Percentiles rank a stretch among this genome's conserved stretches.
Evolutionary conservation across 148 eudicot species (phyloP).

Genomic region (Agrostemma githago): DNA sequence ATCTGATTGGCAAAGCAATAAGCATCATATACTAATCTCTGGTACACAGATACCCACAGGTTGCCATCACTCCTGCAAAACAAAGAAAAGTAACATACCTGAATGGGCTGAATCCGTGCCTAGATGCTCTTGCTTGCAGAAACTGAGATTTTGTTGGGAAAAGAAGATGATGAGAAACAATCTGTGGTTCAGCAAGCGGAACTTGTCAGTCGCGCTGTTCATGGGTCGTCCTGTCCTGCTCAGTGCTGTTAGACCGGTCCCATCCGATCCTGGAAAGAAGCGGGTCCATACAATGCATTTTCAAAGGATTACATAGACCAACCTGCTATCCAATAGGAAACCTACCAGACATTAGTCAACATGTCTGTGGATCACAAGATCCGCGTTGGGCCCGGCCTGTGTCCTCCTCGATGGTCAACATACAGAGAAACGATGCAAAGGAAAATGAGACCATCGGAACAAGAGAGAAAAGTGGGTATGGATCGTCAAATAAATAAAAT

Average conservation of each 20-base stretch:
- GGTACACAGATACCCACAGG: background rate
- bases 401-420: background rate
- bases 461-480: background rate
- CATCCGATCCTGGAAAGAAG: background rate
- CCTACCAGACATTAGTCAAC: background rate
- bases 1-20: conserved; percentile 7
- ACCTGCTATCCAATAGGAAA: background rate
- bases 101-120: background rate
- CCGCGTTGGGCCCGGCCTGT: background rate
- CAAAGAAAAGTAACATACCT: background rate
- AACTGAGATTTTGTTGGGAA: background rate
- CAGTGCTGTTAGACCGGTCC: background rate
- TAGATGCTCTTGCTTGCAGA: background rate
- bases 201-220: background rate
- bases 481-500: background rate
- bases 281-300: background rate
- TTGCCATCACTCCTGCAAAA: background rate
- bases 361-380: background rate
- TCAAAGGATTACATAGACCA: background rate
- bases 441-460: background rate
- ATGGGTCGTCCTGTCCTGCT: background rate
- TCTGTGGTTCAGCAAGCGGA: background rate
- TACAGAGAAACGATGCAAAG: background rate
- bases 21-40: background rate
- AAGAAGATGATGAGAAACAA: background rate